Base-by-base conservation (phyloP, 345 rosid species). In the Hevea brasiliensis region DNA sequence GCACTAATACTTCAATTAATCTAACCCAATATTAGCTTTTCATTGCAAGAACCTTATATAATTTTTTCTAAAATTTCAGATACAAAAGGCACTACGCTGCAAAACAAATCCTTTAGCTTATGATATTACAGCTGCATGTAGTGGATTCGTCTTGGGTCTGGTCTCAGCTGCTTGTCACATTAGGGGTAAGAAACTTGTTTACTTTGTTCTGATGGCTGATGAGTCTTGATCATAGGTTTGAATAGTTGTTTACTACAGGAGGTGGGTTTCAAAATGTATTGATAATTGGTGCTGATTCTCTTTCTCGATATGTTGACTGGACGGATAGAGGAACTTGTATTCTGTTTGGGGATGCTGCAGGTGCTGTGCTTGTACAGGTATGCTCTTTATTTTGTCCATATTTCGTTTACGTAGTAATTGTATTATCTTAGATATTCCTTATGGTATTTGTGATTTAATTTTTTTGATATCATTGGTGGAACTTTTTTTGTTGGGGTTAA, bases 101-200 rank as follows among this genome's bases (percentile, higher is more conserved):
- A 89, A 86, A 73, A 76, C 70, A 58, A 79, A 88, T 68, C 95
- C 98, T n/a, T 78, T 95, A 84, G 87, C 99, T 6, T 95, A 92
- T 66, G 99, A 95, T 75, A 95, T 95, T 61, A 92, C 98, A 61
- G 99, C 96, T 67, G 99, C 98, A 35, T 95, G 98, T 72, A 92
- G 98, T 70, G 98, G 99, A 79, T 95, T 92, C 77, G 76, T 95
- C 69, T 72, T 95, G 83, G 99, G 99, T 79, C 79, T 95, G 62
- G 83, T 95, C 72, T 95, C 99, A 41, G 99, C 98, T 77, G 89
- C 96, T 81, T 87, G 97, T 81, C 96, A 95, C 83, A 92, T 95
- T 73, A 84, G 98, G 72, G 99, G 99, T 94, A 84, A 80, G 55
- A 37, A 76, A 60, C 62, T 63, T 32, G 59, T 64, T 81, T 37